Evolutionary conservation across 805 yeast species (phyloP).

Genomic region (Metschnikowia colocasiae): DNA sequence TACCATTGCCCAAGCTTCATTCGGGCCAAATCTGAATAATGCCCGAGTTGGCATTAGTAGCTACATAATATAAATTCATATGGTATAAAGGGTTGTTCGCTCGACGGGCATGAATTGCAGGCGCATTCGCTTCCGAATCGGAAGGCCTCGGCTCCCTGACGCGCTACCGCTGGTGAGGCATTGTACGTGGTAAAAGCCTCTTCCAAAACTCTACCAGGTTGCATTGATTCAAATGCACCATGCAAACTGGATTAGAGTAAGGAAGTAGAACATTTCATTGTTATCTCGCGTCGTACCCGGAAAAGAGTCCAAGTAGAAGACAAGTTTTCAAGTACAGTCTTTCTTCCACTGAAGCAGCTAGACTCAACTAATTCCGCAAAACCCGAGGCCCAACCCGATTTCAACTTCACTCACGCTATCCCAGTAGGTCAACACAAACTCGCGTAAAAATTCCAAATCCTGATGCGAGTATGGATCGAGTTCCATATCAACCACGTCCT

Average conservation of each 20-base stretch:
- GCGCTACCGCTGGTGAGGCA: neutral
- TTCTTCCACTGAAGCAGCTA: neutral
- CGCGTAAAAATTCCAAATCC: slow-evolving; percentile 35
- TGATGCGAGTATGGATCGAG: slow-evolving; percentile 40
- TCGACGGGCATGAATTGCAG: neutral
- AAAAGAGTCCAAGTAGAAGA: neutral
- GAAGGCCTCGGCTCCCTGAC: neutral
- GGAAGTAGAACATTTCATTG: neutral
- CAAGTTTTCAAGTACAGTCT: neutral
- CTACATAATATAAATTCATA: neutral
- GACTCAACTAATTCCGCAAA: slow-evolving; percentile 22
- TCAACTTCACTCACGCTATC: slow-evolving; percentile 28
- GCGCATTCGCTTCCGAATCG: neutral
- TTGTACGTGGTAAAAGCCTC: neutral
- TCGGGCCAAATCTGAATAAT: no score
- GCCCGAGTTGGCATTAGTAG: neutral
- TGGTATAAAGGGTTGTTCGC: neutral
- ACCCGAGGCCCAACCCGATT: slow-evolving; percentile 32
- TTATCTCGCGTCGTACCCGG: neutral
- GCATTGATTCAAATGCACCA: neutral
- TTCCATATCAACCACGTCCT: slow-evolving; percentile 41
- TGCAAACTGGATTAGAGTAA: neutral
- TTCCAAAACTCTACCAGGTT: neutral
- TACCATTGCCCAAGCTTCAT: neutral
- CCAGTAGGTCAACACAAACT: slow-evolving; percentile 36